These are phyloP conservation scores for Hymenoscyphus albidus DNA, from an alignment of 2,329 filamentous ascomycete genomes.

Conservation along the genomic window DNA sequence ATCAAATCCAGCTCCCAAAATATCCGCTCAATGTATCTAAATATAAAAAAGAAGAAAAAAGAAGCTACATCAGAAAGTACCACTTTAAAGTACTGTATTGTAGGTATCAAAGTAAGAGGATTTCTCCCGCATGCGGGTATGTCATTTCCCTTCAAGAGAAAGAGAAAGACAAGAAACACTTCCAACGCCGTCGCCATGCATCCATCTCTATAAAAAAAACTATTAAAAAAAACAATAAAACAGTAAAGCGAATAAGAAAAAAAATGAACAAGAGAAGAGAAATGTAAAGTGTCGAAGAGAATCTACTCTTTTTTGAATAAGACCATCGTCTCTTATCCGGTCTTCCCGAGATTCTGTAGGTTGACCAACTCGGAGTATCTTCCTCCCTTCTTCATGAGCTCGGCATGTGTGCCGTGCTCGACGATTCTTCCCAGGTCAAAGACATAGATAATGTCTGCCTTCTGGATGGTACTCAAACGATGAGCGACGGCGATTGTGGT, in stretches of 20 bases:
- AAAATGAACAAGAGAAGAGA: not conserved
- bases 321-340: not conserved
- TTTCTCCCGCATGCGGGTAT: not conserved
- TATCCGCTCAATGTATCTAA: not conserved
- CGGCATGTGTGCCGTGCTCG: slow-evolving; percentile 75
- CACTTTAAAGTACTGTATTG: not conserved
- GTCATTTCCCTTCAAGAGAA: not conserved
- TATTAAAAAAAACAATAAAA: not conserved
- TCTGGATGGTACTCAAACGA: slow-evolving; percentile 86
- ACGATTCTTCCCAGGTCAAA: slow-evolving; percentile 86
- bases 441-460: slow-evolving; percentile 94
- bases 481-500: slow-evolving; percentile 96
- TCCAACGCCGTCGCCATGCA: not conserved
- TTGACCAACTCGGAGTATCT: slow-evolving; percentile 77
- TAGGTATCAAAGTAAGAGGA: not conserved
- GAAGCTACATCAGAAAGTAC: not conserved
- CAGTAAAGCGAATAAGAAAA: not conserved
- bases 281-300: not conserved
- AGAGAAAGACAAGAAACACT: too few species aligned
- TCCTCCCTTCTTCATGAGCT: slow-evolving; percentile 66
- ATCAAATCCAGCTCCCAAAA: too few species aligned
- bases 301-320: not conserved
- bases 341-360: slow-evolving; percentile 70
- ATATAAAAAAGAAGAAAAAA: not conserved
- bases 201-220: not conserved